Evolutionary conservation across 768 basidiomycete species (phyloP).

Genomic region (Punctularia strigosozonata): DNA sequence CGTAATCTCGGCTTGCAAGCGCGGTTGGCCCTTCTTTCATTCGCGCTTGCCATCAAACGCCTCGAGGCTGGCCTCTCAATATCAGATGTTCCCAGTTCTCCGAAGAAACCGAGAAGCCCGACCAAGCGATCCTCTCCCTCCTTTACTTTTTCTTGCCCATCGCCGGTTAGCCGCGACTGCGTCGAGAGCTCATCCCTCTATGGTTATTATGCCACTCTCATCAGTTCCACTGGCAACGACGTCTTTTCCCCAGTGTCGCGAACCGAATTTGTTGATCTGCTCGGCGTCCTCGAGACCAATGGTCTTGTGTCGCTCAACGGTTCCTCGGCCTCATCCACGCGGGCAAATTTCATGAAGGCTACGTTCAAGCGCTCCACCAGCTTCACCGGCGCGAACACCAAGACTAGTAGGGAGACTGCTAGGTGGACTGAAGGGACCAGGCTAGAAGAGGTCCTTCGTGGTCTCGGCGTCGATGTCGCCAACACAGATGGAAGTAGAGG

Average conservation of each 20-base stretch:
- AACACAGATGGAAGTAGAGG: slow-evolving; percentile 11
- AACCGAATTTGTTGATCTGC: slow-evolving; percentile 65
- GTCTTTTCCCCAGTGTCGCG: slow-evolving; percentile 56
- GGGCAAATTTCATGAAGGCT: slow-evolving; percentile 31
- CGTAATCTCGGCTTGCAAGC: slow-evolving; percentile 63
- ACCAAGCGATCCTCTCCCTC: slow-evolving; percentile 39
- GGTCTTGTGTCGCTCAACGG: slow-evolving; percentile 48
- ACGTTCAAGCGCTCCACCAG: slow-evolving; percentile 47
- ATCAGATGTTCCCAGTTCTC: slow-evolving; percentile 19
- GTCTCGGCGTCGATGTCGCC: slow-evolving; percentile 41
- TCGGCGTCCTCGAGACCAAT: slow-evolving; percentile 61
- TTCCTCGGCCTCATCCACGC: slow-evolving; percentile 20
- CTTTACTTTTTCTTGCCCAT: slow-evolving; percentile 15
- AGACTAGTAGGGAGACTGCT: slow-evolving; percentile 29
- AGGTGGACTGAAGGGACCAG: slow-evolving; percentile 51
- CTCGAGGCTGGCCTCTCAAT: slow-evolving; percentile 45
- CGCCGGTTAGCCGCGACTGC: no score
- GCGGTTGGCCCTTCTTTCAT: slow-evolving; percentile 52
- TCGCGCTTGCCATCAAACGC: slow-evolving; percentile 55
- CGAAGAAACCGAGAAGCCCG: slow-evolving; percentile 24
- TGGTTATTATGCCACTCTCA: slow-evolving; percentile 46
- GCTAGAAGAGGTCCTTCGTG: slow-evolving; percentile 58
- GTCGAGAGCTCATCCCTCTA: slow-evolving; percentile 56
- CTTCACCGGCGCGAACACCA: slow-evolving; percentile 27
- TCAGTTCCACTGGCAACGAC: slow-evolving; percentile 42